Evolutionary conservation across 1,139 yeast species (phyloP).

Genomic region (Nakaseomyces nivariensis): DNA sequence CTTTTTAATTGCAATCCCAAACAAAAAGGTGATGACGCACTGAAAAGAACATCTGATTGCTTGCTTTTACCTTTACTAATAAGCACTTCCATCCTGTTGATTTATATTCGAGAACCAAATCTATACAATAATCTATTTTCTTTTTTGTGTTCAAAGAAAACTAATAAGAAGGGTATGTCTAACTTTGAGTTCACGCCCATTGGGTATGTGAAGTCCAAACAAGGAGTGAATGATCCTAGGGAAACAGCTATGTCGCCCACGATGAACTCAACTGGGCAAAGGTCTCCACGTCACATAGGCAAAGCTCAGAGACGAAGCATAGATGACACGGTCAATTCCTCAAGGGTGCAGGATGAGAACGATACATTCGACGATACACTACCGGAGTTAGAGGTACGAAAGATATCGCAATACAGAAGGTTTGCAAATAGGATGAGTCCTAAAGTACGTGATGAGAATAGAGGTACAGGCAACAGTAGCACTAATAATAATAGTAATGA

Average conservation of each 20-base stretch:
- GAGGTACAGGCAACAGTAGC: neutral
- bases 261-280: constrained; percentile 3
- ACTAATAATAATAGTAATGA: too few species aligned
- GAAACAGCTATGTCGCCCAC: constrained; percentile 6
- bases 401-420: neutral
- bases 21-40: too few species aligned
- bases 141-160: neutral
- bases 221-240: constrained; percentile 7
- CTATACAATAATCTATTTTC: too few species aligned
- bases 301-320: constrained; percentile 12
- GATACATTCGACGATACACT: constrained; percentile 27
- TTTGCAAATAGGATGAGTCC: neutral
- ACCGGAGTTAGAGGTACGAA: constrained; percentile 16
- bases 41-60: too few species aligned
- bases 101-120: too few species aligned
- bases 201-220: constrained; percentile 22
- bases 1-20: too few species aligned
- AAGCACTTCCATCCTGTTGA: too few species aligned
- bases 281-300: constrained; percentile 7
- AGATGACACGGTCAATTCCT: constrained; percentile 22
- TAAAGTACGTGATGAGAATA: neutral
- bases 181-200: constrained; percentile 29
- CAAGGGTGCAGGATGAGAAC: constrained; percentile 22
- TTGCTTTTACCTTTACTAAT: too few species aligned
- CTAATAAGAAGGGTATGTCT: neutral